Evolutionary conservation across 2,329 filamentous ascomycete genomes (phyloP), one percentile per base, ranked within the genome.

Genomic region (Colletotrichum sp.): DNA sequence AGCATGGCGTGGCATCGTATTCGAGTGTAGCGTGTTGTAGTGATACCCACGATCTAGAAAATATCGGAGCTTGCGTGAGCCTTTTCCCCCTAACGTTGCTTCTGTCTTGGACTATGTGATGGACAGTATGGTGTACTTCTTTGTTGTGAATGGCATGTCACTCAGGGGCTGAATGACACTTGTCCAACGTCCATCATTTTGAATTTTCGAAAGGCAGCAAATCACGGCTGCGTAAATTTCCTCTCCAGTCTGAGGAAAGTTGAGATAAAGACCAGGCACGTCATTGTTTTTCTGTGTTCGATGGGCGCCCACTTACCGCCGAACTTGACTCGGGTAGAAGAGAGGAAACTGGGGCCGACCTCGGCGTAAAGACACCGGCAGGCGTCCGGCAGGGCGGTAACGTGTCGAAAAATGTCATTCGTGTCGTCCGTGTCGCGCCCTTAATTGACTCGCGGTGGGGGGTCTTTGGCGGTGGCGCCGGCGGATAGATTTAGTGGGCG

Each of bases 1-100:
- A 21, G 71, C 67, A 74, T 68, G 30, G 69, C 69, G 39, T 60
- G 21, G 71, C 71, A 70, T 57, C 10, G 60, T 61, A 43, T 59
- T 26, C 39, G 48, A 18, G 63, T 32, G 43, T 69, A 28, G 59
- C 71, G 59, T 68, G 28, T 71, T 60, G 60, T 32, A 75, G 60
- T 30, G 72, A 75, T 75, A 75, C 72, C 61, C 61, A 28, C 36
- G 72, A 71, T 59, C 39, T 74, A 71, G 59, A 60, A 21, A 24
- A 63, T 32, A 63, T 34, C 43, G 43, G 43, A 60, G 57, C 57
- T 60, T 60, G 57, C 57, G 26, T 48, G 43, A 48, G 43, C 10
- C 4, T 48, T 13, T 48, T 13, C 18, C 43, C 39, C 39, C 6
- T 13, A 48, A 7, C 6, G 43, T 6, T 21, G 6, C 6, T 48